These are phyloP conservation scores for Fusarium buxicola DNA, from an alignment of 2,329 filamentous ascomycete species.

Conservation along the genomic window DNA sequence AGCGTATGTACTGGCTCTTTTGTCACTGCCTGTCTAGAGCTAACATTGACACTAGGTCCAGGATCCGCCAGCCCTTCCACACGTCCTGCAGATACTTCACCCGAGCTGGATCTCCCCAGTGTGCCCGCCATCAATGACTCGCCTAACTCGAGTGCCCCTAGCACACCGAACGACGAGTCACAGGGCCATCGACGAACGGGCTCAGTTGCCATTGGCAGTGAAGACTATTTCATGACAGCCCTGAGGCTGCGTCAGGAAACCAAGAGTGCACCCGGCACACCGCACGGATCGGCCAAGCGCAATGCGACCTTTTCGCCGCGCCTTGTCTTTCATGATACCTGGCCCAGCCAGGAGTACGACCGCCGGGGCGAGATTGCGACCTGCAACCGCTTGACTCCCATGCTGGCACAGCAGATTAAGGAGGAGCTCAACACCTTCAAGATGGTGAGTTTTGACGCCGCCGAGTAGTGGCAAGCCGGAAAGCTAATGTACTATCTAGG, in stretches of 20 bases:
- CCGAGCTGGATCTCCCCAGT: conserved; percentile 68
- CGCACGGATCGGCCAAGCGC: conserved; percentile 72
- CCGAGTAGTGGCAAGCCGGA: background rate
- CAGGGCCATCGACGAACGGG: conserved; percentile 74
- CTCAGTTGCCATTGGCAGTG: conserved; percentile 79
- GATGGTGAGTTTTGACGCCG: conserved; percentile 66
- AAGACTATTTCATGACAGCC: conserved; percentile 90
- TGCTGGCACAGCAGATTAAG: conserved; percentile 98
- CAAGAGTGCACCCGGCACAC: conserved; percentile 84
- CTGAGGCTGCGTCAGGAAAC: conserved; percentile 79
- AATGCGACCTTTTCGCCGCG: conserved; percentile 87
- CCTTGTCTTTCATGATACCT: conserved; percentile 95
- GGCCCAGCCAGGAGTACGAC: conserved; percentile 95
- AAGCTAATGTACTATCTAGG: conserved; percentile 68
- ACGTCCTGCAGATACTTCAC: conserved; percentile 67
- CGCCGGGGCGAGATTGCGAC: conserved; percentile 95
- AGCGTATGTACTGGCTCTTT: conserved; percentile 67
- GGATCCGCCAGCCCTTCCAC: conserved; percentile 76
- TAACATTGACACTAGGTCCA: conserved; percentile 52
- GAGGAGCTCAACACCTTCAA: conserved; percentile 99
- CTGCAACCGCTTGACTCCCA: conserved; percentile 95
- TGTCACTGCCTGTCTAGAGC: background rate
- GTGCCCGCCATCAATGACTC: conserved; percentile 78
- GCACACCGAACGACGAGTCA: conserved; percentile 85
- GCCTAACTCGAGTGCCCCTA: conserved; percentile 85